Evolutionary conservation across 331 rosid species (phyloP).

Genomic region (Arachis monticola): DNA sequence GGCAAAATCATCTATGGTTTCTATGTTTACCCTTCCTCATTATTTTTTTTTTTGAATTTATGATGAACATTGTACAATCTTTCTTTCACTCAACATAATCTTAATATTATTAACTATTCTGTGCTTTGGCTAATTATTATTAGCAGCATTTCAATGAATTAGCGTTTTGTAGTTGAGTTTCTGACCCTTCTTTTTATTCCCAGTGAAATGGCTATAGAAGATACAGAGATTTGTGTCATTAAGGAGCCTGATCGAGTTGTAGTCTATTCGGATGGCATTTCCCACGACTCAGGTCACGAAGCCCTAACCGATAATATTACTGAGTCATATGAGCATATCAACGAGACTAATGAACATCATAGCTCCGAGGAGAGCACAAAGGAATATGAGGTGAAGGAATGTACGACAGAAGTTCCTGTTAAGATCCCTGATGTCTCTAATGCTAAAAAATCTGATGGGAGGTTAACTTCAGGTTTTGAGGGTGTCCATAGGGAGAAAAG

Average conservation of each 20-base stretch:
- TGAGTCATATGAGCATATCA: conserved; percentile 66
- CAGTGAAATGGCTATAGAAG: conserved; percentile 81
- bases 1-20: not conserved
- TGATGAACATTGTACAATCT: conserved; percentile 19
- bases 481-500: conserved; percentile 45
- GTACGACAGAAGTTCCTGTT: conserved; percentile 79
- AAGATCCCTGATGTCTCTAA: conserved; percentile 46
- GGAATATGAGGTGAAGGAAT: conserved; percentile 96
- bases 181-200: conserved; percentile 44
- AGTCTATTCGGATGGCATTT: conserved; percentile 66
- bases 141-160: conserved; percentile 16
- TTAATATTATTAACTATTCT: conserved; percentile 5
- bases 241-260: conserved; percentile 80
- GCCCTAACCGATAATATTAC: conserved; percentile 50
- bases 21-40: not conserved
- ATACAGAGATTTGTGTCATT: conserved; percentile 79
- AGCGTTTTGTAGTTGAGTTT: conserved; percentile 4
- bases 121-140: conserved; percentile 22
- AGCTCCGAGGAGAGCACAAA: conserved; percentile 78
- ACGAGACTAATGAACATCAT: conserved; percentile 60
- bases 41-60: not conserved
- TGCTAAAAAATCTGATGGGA: conserved; percentile 48
- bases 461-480: conserved; percentile 49
- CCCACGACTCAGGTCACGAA: conserved; percentile 59
- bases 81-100: not conserved